Evolutionary conservation across 345 rosid species (phyloP).

Genomic region (Brassica napus): DNA sequence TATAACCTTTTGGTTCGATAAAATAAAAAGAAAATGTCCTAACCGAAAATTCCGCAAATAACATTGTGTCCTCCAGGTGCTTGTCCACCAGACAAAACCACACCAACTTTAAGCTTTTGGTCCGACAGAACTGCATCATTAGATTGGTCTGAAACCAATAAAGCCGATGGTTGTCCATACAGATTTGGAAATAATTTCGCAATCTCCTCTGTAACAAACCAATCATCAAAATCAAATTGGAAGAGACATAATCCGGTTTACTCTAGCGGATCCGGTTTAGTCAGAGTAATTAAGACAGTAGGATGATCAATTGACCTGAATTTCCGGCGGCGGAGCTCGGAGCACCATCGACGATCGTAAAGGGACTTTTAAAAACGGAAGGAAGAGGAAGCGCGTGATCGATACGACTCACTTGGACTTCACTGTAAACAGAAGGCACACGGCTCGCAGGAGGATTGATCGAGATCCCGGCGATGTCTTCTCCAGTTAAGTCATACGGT

Average conservation of each 20-base stretch:
- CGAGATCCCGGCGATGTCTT: slow-evolving; percentile 37
- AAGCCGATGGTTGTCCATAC: slow-evolving; percentile 82
- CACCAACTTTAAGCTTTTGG: slow-evolving; percentile 78
- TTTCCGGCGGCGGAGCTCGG: slow-evolving; percentile 89
- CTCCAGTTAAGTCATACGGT: slow-evolving; percentile 17
- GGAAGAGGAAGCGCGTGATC: slow-evolving; percentile 81
- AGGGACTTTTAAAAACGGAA: slow-evolving; percentile 65
- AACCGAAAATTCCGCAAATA: slow-evolving; percentile 86
- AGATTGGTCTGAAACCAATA: slow-evolving; percentile 52
- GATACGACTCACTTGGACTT: slow-evolving; percentile 79
- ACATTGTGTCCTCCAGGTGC: slow-evolving; percentile 99
- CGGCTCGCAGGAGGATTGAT: slow-evolving; percentile 39
- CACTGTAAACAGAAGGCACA: slow-evolving; percentile 69
- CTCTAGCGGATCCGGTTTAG: not conserved
- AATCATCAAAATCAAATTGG: not conserved
- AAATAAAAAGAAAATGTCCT: slow-evolving; percentile 9
- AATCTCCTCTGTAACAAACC: slow-evolving; percentile 64
- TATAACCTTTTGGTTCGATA: not conserved
- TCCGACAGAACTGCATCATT: slow-evolving; percentile 26
- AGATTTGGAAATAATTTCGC: slow-evolving; percentile 77
- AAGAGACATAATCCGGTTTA: slow-evolving; percentile 9
- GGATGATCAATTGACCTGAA: slow-evolving; percentile 45
- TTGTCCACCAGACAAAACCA: slow-evolving; percentile 96
- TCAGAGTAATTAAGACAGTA: not conserved
- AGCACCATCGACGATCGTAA: slow-evolving; percentile 77